Base-by-base conservation (phyloP, 805 yeast genomes). In the Yamadazyma ubonensis region DNA sequence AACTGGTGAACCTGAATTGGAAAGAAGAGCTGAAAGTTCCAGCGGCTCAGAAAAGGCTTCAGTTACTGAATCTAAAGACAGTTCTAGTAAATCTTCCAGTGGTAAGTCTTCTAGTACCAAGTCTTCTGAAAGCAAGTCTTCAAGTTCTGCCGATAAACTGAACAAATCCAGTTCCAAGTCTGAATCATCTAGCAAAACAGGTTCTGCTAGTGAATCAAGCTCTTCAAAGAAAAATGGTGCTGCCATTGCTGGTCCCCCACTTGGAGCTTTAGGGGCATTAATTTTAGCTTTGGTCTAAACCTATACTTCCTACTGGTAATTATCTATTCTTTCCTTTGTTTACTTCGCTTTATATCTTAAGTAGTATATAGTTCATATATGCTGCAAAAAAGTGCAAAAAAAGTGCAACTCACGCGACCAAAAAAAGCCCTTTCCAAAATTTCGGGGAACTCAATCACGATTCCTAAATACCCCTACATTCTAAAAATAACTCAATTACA, bases 211-310 rank as follows among this genome's bases (percentile, higher is more conserved):
- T 31, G 14, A 15, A 14, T 16, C 30, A 10, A 27, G 30, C 30
- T 23, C 23, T 12, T 34, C 38, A 3, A 12, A 25, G 31, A 18
- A 26, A n/a, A 26, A 15, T 15, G 26, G 14, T 11, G 39, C 26
- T 20, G 28, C 29, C 7, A 8, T 20, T 8, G 20, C 21, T 11
- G 29, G 22, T 12, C 39, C 39, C 14, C 33, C 39, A 5, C 25
- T 36, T 9, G 33, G 39, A 29, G 39, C 39, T 11, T 22, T 36
- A 14, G 33, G 39, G 10, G 22, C 29, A 14, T 26, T 35, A 14
- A 17, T 35, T 17, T 19, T 35, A 19, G 26, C 31, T 5, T 35
- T 35, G 31, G 17, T 35, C 14, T 33, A 18, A 25, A n/a, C n/a
- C n/a, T n/a, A n/a, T n/a, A n/a, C n/a, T n/a, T n/a, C n/a, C n/a